Evolutionary conservation across 176 grass and related monocot species (phyloP), one percentile per base, ranked within the genome.

Genomic region (Typha latifolia): DNA sequence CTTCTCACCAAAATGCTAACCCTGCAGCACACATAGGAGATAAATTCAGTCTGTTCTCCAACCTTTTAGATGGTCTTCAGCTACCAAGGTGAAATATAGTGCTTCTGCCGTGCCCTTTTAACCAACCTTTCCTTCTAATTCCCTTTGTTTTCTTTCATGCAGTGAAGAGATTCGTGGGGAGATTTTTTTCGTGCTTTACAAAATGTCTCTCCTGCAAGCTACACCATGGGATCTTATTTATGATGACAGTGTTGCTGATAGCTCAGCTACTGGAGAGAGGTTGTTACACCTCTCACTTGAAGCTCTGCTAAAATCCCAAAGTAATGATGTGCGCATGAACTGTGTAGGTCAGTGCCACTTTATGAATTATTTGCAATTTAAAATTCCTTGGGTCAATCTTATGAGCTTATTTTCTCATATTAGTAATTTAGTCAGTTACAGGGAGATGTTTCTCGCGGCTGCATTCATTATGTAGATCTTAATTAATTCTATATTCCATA

Each of bases 101-200:
- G 47, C 37, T 32, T 80, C 77, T 29, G 64, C 69, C 68, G 19
- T 73, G 19, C 49, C 59, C 24, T 69, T 12, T 10, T 10, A 50
- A 49, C 51, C 16, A 77, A 61, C 27, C 18, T 86, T 32, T 43
- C 53, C 37, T 20, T 9, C 47, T 10, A 62, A 22, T 76, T 71
- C 69, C 62, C 14, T 75, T 78, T 62, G 81, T 77, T 72, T 71
- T 13, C 66, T 87, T 52, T 76, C 55, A 69, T 86, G 59, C 82
- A 96, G 93, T 14, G 85, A 91, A 80, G 88, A 96, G 49, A 79
- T 89, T 62, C 77, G 88, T 63, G 88, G 88, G 72, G 93, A 96
- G 69, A 96, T 96, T 64, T 65, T 96, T 10, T 91, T 89, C 51
- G 67, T 96, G 49, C 80, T 96, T 14, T 96, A 86, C 80, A 96